phyloP scores from a whole-genome alignment of 1,284 basidiomycete species.

The Singerocomus inundabilis region DNA sequence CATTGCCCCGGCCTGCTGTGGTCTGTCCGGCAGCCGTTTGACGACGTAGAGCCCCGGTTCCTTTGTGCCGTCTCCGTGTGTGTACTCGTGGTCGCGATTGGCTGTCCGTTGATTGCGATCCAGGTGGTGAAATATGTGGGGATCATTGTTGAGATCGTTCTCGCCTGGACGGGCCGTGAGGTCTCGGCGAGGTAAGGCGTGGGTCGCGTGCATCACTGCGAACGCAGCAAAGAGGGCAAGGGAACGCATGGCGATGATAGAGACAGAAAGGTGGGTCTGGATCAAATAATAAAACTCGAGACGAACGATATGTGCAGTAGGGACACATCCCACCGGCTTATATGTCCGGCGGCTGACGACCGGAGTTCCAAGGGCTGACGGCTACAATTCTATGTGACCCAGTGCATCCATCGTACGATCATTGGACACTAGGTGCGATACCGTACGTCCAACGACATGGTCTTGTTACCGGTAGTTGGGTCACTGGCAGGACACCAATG shows the following conservation, averaged over 20 bases:
- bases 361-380: conserved; percentile 17
- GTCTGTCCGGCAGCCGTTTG: background rate
- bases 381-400: background rate
- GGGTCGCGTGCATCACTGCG: conserved; percentile 19
- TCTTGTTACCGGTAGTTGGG: background rate
- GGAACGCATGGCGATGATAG: conserved; percentile 27
- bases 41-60: background rate
- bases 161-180: conserved; percentile 18
- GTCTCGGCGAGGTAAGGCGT: conserved; percentile 26
- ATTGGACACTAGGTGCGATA: background rate
- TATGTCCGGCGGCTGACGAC: conserved; percentile 29
- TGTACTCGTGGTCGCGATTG: conserved; percentile 11
- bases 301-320: background rate
- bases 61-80: background rate
- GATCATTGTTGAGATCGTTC: conserved; percentile 23
- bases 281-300: conserved; percentile 9
- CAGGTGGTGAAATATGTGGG: conserved; percentile 31
- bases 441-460: background rate
- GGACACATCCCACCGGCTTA: conserved; percentile 14
- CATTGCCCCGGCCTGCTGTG: background rate
- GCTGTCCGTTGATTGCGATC: conserved; percentile 32
- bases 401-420: background rate
- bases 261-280: conserved; percentile 7
- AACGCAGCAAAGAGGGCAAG: conserved; percentile 27
- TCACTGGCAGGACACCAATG: background rate